Conservation (phyloP, 2,329 filamentous ascomycete genomes). For the Paecilomyces fulvus region DNA sequence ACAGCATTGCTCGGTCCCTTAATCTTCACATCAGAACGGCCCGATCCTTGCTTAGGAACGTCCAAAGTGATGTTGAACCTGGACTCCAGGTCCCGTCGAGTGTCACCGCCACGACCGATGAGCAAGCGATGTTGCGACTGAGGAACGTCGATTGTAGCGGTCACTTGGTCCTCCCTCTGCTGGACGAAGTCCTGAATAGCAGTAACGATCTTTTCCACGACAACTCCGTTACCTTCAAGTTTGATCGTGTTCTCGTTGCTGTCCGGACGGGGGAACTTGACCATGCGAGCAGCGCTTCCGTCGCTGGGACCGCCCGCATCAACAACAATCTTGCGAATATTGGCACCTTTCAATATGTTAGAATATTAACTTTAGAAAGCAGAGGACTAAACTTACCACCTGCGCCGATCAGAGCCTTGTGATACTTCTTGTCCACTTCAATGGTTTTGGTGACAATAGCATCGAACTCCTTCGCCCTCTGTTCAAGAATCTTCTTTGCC, state of each 20-base stretch:
- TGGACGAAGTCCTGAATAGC: conserved; percentile 73
- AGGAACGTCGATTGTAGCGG: conserved; percentile 70
- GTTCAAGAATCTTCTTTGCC: conserved; percentile 81
- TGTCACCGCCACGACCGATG: conserved; percentile 86
- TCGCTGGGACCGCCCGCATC: conserved; percentile 86
- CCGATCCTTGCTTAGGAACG: conserved; percentile 80
- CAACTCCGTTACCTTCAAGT: conserved; percentile 71
- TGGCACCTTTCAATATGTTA: conserved; percentile 52
- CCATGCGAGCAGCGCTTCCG: conserved; percentile 73
- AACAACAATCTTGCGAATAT: conserved; percentile 76
- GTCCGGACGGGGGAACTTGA: conserved; percentile 89
- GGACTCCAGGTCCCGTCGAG: conserved; percentile 73
- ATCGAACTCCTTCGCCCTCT: conserved; percentile 80
- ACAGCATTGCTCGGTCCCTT: conserved; percentile 71
- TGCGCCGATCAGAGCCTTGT: conserved; percentile 74
- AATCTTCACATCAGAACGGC: conserved; percentile 77
- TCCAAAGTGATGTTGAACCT: conserved; percentile 82
- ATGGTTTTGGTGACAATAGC: conserved; percentile 78
- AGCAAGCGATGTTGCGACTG: conserved; percentile 82
- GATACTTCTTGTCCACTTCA: conserved; percentile 90
- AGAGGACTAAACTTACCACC: conserved; percentile 57
- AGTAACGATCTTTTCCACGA: conserved; percentile 82
- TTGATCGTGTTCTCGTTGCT: conserved; percentile 75
- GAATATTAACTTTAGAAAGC: background rate
- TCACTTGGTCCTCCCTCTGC: conserved; percentile 76